A percentile compares a stretch with the other conserved stretches of the same genome.
Evolutionary conservation across 1,139 yeast species (phyloP).

Genomic region (Tardiomyces digboiensis): DNA sequence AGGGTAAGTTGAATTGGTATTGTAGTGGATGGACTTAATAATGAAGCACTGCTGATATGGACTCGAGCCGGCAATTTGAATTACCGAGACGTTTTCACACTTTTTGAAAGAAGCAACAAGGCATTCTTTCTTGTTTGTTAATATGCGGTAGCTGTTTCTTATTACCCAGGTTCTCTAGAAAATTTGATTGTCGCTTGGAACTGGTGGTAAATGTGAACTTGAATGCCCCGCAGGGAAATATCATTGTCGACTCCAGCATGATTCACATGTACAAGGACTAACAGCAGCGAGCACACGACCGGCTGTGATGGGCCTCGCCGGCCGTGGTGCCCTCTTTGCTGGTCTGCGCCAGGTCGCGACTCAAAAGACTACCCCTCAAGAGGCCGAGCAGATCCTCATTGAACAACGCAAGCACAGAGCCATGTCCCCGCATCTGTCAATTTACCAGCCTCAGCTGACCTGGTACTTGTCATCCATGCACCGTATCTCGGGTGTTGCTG

Average conservation of each 20-base stretch:
- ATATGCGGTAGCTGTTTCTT: too few species aligned
- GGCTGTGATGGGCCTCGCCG: constrained; percentile 1
- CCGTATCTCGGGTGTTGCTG: constrained; percentile 78
- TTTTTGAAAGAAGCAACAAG: too few species aligned
- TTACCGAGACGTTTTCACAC: too few species aligned
- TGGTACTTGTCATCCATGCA: constrained; percentile 73
- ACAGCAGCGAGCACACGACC: neutral
- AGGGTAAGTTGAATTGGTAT: neutral
- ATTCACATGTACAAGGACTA: neutral
- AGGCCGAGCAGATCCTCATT: constrained; percentile 60
- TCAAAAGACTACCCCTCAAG: constrained; percentile 49
- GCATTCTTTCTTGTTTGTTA: too few species aligned
- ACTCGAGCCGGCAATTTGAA: too few species aligned
- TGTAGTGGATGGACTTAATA: too few species aligned
- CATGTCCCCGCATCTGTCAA: constrained; percentile 79
- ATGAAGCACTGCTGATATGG: too few species aligned
- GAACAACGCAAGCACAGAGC: constrained; percentile 89
- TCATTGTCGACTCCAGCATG: too few species aligned
- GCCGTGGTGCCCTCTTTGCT: neutral
- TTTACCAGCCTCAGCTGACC: constrained; percentile 87
- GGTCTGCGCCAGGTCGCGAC: constrained; percentile 32
- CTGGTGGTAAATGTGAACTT: too few species aligned
- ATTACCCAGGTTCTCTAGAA: too few species aligned
- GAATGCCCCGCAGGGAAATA: too few species aligned
- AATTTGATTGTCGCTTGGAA: too few species aligned